Evolutionary conservation across 768 basidiomycete species (phyloP), one percentile per base, ranked within the genome.

Genomic region (Harrya chromipes): DNA sequence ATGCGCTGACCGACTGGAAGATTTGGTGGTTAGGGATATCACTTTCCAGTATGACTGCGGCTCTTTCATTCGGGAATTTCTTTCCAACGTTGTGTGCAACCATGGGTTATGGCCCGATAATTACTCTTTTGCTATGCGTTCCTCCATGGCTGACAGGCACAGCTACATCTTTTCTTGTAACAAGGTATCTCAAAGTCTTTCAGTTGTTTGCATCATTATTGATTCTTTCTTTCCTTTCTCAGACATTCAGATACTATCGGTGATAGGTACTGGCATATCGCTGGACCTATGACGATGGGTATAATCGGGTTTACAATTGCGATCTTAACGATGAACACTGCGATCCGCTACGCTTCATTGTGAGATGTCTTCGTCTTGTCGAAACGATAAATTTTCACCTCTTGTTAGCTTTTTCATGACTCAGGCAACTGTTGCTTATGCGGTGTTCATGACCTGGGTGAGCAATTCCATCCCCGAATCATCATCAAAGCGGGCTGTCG

Each of bases 401-500:
- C 46, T 46, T 7, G 4, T 1, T 56, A 88, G 87, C 33, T 90
- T 92, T 66, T 67, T 91, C 38, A 85, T 89, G 81, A 83, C 86
- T 6, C 82, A 84, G 57, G 80, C 81, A 0, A 87, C 87, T 57
- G 74, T 83, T 1, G 88, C 80, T 4, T 88, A 85, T 66, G 79
- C 90, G 52, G 76, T 78, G 46, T 83, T 87, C 26, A 66, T 70
- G 63, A 69, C 76, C 6, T 78, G 77, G 81, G 70, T 78, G 43
- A 75, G 74, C 42, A 79, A 75, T 53, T 74, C 75, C 13, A 74
- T 95, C 69, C 81, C 90, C 21, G 80, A 81, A n/a, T 83, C 92
- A 20, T 78, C 90, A 4, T 82, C 85, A 16, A 94, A 94, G 68
- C 83, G 92, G 5, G 87, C 92, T 3, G 85, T 93, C n/a, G 85